phyloP scores from a whole-genome alignment of 805 yeast genomes.

The Starmerella floris region DNA sequence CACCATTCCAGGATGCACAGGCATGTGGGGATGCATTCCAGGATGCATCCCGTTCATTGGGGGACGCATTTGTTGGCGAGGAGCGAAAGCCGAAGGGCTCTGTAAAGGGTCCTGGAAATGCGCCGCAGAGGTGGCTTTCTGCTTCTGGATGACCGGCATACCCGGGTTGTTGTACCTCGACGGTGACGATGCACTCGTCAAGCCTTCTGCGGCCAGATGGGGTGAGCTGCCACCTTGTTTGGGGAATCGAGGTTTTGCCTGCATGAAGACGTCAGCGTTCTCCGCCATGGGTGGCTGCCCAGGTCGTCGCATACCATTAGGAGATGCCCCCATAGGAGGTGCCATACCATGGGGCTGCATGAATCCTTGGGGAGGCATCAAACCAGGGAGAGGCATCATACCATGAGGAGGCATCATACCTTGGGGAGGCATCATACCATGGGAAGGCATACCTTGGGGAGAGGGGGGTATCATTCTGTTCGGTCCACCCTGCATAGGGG shows the following conservation, averaged over 20 bases:
- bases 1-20: constrained; percentile 2
- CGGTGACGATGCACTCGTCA: constrained; percentile 1
- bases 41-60: neutral
- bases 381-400: neutral
- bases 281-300: neutral
- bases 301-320: neutral
- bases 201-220: neutral
- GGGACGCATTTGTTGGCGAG: neutral
- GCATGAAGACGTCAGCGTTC: constrained; percentile 7
- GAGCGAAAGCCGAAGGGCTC: neutral
- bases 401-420: neutral
- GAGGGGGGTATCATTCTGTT: neutral
- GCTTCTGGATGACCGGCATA: constrained; percentile 2
- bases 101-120: neutral
- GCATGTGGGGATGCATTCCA: neutral
- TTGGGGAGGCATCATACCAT: constrained; percentile 1
- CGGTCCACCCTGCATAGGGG: too few species aligned
- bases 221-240: constrained; percentile 5
- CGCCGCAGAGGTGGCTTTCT: neutral
- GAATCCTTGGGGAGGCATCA: neutral
- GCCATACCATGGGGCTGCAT: neutral
- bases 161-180: constrained; percentile 1
- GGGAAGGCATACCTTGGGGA: neutral
- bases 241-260: constrained; percentile 6
- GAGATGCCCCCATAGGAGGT: neutral